These are phyloP conservation scores for Neurospora sp. DNA, from an alignment of 495 filamentous ascomycete genomes.

Conservation along the genomic window DNA sequence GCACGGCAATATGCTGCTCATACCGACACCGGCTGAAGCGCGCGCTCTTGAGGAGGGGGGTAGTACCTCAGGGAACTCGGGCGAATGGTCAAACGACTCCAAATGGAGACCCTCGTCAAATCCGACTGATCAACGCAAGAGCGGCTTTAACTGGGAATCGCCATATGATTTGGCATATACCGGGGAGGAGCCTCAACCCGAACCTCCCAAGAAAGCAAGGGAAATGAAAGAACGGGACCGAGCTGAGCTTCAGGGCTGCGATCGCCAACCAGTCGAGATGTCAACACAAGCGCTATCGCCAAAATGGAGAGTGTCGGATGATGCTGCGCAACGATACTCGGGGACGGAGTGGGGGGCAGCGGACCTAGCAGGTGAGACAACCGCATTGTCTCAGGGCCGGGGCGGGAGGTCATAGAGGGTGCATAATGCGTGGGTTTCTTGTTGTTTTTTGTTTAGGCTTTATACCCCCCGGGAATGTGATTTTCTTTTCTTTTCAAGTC, in stretches of 20 bases:
- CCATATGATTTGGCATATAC: constrained; percentile 16
- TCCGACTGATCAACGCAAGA: constrained; percentile 2
- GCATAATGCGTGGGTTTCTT: background rate
- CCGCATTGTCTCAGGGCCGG: background rate
- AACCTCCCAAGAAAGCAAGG: background rate
- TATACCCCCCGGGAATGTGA: background rate
- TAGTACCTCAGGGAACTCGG: background rate
- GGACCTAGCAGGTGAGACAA: background rate
- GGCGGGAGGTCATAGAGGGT: background rate
- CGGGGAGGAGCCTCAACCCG: background rate
- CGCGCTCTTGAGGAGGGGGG: background rate
- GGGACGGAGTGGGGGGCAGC: background rate
- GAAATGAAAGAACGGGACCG: background rate
- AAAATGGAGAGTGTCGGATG: background rate
- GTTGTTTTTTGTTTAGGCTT: background rate
- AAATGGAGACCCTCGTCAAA: constrained; percentile 12
- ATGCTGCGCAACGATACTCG: background rate
- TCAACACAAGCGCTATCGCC: background rate
- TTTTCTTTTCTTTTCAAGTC: background rate
- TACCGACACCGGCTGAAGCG: constrained; percentile 3
- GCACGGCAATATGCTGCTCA: constrained; percentile 7
- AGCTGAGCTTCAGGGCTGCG: background rate
- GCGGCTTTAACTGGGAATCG: constrained; percentile 25
- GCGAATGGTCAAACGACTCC: constrained; percentile 9
- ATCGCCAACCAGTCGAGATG: background rate